Conservation (phyloP, 2,329 filamentous ascomycete genomes). For the Raffaelea arxii region DNA sequence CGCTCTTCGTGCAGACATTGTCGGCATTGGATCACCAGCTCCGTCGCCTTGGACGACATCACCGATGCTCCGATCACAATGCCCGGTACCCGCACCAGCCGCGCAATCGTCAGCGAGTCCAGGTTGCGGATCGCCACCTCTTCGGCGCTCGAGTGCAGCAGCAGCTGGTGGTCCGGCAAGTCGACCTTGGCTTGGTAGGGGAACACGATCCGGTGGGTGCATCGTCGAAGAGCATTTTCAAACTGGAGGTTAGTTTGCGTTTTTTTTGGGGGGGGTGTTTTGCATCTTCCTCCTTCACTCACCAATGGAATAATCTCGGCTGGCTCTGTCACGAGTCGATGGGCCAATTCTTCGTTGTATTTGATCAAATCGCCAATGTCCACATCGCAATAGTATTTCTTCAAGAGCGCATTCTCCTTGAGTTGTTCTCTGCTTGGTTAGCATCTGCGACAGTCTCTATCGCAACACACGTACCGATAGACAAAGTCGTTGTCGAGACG, state of each 20-base stretch:
- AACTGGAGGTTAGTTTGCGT: slow-evolving; percentile 48
- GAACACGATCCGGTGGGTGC: slow-evolving; percentile 88
- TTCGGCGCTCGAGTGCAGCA: slow-evolving; percentile 85
- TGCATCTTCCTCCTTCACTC: slow-evolving; percentile 19
- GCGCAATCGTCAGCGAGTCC: slow-evolving; percentile 83
- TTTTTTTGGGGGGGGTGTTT: neutral
- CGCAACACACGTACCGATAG: slow-evolving; percentile 57
- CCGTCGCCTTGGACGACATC: slow-evolving; percentile 89
- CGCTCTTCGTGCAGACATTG: slow-evolving; percentile 67
- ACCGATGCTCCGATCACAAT: slow-evolving; percentile 97
- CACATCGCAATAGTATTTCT: slow-evolving; percentile 92
- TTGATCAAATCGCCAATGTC: slow-evolving; percentile 93
- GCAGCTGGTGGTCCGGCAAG: slow-evolving; percentile 85
- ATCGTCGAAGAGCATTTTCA: slow-evolving; percentile 79
- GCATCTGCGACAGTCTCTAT: neutral
- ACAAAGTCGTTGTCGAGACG: slow-evolving; percentile 90
- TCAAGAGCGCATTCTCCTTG: slow-evolving; percentile 84
- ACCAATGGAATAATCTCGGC: slow-evolving; percentile 88
- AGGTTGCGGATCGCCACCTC: slow-evolving; percentile 90
- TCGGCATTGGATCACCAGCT: slow-evolving; percentile 77
- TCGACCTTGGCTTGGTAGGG: slow-evolving; percentile 57
- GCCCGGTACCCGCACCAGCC: slow-evolving; percentile 91
- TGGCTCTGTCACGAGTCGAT: slow-evolving; percentile 80
- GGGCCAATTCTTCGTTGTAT: slow-evolving; percentile 90
- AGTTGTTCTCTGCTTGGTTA: slow-evolving; percentile 69